Evolutionary conservation across 1,284 basidiomycete species (phyloP).

Genomic region (Papiliotrema terrestris): DNA sequence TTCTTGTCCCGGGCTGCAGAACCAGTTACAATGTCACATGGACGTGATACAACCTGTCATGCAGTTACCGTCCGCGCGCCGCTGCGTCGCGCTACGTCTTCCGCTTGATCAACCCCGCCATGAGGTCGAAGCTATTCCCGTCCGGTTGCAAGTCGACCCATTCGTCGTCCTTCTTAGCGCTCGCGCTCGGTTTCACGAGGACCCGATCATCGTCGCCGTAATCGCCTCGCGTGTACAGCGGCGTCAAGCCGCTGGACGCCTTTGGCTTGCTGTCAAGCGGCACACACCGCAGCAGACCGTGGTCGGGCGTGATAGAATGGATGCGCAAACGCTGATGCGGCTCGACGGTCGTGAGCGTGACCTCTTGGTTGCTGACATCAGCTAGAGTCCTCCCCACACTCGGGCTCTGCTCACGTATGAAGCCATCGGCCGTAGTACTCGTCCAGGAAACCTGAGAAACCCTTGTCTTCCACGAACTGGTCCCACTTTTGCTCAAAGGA

Average conservation of each 20-base stretch:
- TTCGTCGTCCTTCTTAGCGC: slow-evolving; percentile 15
- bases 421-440: slow-evolving; percentile 79
- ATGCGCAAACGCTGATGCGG: slow-evolving; percentile 73
- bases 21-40: too few species aligned
- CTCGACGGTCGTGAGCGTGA: slow-evolving; percentile 71
- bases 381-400: not conserved
- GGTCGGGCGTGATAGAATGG: slow-evolving; percentile 77
- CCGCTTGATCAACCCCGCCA: slow-evolving; percentile 78
- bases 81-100: slow-evolving; percentile 48
- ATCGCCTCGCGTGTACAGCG: slow-evolving; percentile 36
- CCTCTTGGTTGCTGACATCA: slow-evolving; percentile 67
- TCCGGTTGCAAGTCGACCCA: slow-evolving; percentile 77
- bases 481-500: slow-evolving; percentile 77
- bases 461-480: slow-evolving; percentile 61
- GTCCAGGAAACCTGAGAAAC: slow-evolving; percentile 73
- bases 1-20: too few species aligned
- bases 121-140: slow-evolving; percentile 94
- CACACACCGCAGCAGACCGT: slow-evolving; percentile 80
- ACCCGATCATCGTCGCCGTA: slow-evolving; percentile 35
- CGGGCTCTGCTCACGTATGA: slow-evolving; percentile 66
- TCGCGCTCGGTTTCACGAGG: not conserved
- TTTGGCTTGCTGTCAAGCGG: slow-evolving; percentile 53
- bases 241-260: slow-evolving; percentile 36
- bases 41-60: not conserved
- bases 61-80: not conserved